Evolutionary conservation across 495 filamentous ascomycete genomes (phyloP).

Genomic region (Physcia stellaris): DNA sequence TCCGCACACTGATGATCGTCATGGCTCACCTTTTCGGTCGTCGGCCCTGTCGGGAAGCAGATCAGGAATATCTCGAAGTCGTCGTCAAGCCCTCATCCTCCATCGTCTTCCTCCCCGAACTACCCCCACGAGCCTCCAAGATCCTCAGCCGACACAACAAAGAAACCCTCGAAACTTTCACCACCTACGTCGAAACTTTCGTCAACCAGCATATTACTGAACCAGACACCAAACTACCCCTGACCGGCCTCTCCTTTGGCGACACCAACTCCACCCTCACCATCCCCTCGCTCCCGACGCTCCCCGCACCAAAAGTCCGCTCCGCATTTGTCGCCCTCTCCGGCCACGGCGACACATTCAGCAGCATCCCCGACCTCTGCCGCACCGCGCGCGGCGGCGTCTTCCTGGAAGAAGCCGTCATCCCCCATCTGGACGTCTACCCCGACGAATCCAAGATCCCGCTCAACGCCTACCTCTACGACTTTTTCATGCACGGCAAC

Average conservation of each 20-base stretch:
- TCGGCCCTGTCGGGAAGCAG: slow-evolving; percentile 23
- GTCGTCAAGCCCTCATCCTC: slow-evolving; percentile 39
- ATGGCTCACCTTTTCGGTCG: slow-evolving; percentile 58
- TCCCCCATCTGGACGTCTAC: slow-evolving; percentile 48
- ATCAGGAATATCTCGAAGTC: slow-evolving; percentile 29
- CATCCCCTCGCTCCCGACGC: slow-evolving; percentile 3
- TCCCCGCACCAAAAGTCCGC: slow-evolving; percentile 28
- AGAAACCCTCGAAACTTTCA: slow-evolving; percentile 47
- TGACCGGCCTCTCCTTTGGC: slow-evolving; percentile 37
- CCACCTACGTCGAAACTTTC: slow-evolving; percentile 54
- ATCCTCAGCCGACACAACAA: slow-evolving; percentile 48
- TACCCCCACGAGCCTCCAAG: slow-evolving; percentile 41
- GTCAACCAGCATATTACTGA: slow-evolving; percentile 43
- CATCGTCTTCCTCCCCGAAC: slow-evolving; percentile 43
- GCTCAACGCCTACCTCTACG: slow-evolving; percentile 58
- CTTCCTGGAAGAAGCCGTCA: slow-evolving; percentile 56
- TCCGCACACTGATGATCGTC: slow-evolving; percentile 45
- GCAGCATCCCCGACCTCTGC: slow-evolving; percentile 49
- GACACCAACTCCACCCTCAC: slow-evolving; percentile 7
- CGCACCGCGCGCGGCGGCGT: slow-evolving; percentile 45
- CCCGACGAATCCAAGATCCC: slow-evolving; percentile 35
- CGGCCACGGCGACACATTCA: slow-evolving; percentile 47
- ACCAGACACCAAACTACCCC: slow-evolving; percentile 40
- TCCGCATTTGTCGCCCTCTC: slow-evolving; percentile 63
- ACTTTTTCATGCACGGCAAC: slow-evolving; percentile 63